A percentile compares a stretch with the other conserved stretches of the same genome.
Conservation (phyloP, 768 basidiomycete species). For the Xerocomus potaroensis region DNA sequence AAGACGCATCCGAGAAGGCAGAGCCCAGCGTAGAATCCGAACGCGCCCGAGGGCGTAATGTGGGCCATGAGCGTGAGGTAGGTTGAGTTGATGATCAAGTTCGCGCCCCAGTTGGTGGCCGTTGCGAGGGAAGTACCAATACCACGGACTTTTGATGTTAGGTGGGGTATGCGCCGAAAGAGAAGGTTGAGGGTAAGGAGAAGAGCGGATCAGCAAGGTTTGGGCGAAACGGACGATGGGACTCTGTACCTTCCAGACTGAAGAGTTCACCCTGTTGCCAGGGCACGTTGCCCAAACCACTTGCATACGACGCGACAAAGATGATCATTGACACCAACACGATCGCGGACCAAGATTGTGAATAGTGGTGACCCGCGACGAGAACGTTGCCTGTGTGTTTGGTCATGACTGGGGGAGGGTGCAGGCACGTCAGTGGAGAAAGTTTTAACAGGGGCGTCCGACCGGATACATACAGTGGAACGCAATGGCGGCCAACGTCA, state of each 20-base stretch:
- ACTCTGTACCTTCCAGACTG: slow-evolving; percentile 59
- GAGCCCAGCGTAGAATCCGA: slow-evolving; percentile 72
- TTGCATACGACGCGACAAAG: slow-evolving; percentile 80
- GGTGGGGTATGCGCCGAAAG: too few species aligned
- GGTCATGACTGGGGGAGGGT: slow-evolving; percentile 46
- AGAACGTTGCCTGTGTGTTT: slow-evolving; percentile 56
- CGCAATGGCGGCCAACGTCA: slow-evolving; percentile 58
- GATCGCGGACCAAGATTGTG: slow-evolving; percentile 57
- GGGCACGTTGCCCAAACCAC: slow-evolving; percentile 73
- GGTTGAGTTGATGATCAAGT: slow-evolving; percentile 73
- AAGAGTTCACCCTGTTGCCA: slow-evolving; percentile 90
- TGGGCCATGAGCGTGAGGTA: slow-evolving; percentile 74
- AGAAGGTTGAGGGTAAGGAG: too few species aligned
- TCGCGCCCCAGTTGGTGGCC: slow-evolving; percentile 74
- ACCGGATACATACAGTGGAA: slow-evolving; percentile 43
- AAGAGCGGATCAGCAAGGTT: not conserved
- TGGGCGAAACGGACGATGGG: too few species aligned
- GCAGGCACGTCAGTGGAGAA: not conserved
- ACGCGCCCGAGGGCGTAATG: slow-evolving; percentile 72
- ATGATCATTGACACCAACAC: slow-evolving; percentile 80
- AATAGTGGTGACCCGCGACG: slow-evolving; percentile 54
- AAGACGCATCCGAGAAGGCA: slow-evolving; percentile 70
- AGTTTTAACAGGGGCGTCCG: not conserved
- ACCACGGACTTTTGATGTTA: slow-evolving; percentile 78
- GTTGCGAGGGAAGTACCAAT: slow-evolving; percentile 73